Base-by-base conservation (phyloP, 768 basidiomycete species). In the Boletus reticulatus region DNA sequence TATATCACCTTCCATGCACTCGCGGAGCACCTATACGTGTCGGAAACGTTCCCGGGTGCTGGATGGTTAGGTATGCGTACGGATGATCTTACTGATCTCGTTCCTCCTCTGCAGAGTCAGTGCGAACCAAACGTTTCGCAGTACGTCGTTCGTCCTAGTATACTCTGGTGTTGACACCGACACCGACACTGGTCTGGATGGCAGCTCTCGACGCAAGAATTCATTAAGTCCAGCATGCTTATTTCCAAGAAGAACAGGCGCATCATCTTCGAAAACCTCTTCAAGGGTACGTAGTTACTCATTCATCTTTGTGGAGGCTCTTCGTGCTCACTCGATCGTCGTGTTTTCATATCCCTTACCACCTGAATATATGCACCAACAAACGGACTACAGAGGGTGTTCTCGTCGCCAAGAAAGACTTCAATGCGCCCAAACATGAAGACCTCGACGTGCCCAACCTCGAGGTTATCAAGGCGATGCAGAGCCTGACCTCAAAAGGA, bases 321-420 rank as follows among this genome's bases (percentile, higher is more conserved):
- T 13, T 39, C 3, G 6, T 9, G 42, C 57, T 62, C 29, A 29
- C 29, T 9, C 29, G 29, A 29, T 29, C 7, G 29, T 9, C 29
- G 29, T 29, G 29, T 29, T 29, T 29, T n/a, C n/a, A n/a, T n/a
- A n/a, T n/a, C n/a, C n/a, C n/a, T n/a, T n/a, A n/a, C n/a, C n/a
- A n/a, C n/a, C n/a, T n/a, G n/a, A 9, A 29, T 29, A 8, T 8
- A 29, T 29, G 29, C 1, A 9, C 8, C 29, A 29, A 29, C 29
- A 17, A 24, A 42, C 37, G 16, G 32, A 10, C 42, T 52, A 45
- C 69, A 94, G 95, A 99, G 89, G 96, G 96, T 70, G 96, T 98
- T 59, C 80, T 98, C 66, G 97, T 98, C 75, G 97, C 97, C 69
- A 95, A 97, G 83, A 99, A 99, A 80, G 95, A 99, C 78, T 98